Percentiles rank a stretch among this genome's conserved stretches.
Conservation (phyloP, 164 flowering plant genomes). For the Annona cherimola region DNA sequence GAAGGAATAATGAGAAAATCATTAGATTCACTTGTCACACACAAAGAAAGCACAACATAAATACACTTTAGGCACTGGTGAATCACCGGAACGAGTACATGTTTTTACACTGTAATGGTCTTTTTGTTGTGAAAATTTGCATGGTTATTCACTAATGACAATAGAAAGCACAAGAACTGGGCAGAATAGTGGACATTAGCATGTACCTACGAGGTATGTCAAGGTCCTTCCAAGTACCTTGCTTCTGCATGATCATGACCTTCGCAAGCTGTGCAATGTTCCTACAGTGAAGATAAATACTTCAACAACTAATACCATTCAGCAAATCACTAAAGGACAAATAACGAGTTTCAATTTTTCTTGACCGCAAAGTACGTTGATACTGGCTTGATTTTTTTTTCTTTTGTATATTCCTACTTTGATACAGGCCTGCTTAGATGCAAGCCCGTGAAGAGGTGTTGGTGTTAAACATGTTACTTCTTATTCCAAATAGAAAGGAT, state of each 20-base stretch:
- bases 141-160: not conserved
- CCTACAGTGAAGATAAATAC: constrained; percentile 21
- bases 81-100: too few relatives aligned
- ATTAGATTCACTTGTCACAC: too few relatives aligned
- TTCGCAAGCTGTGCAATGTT: constrained; percentile 52
- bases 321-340: not conserved
- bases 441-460: not conserved
- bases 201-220: constrained; percentile 47
- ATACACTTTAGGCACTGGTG: too few relatives aligned
- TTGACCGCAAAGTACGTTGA: not conserved
- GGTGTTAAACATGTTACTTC: too few relatives aligned
- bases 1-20: too few relatives aligned
- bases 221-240: constrained; percentile 64
- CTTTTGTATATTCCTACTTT: not conserved
- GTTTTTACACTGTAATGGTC: not conserved
- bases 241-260: constrained; percentile 54
- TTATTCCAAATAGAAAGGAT: not conserved
- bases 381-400: too few relatives aligned
- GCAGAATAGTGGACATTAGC: not conserved
- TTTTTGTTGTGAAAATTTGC: not conserved
- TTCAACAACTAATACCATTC: not conserved
- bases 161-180: not conserved
- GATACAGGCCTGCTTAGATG: not conserved
- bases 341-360: not conserved
- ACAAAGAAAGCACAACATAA: too few relatives aligned